Conservation (phyloP, 352 stramenopile genomes). For the Globisporangium nagaii region DNA sequence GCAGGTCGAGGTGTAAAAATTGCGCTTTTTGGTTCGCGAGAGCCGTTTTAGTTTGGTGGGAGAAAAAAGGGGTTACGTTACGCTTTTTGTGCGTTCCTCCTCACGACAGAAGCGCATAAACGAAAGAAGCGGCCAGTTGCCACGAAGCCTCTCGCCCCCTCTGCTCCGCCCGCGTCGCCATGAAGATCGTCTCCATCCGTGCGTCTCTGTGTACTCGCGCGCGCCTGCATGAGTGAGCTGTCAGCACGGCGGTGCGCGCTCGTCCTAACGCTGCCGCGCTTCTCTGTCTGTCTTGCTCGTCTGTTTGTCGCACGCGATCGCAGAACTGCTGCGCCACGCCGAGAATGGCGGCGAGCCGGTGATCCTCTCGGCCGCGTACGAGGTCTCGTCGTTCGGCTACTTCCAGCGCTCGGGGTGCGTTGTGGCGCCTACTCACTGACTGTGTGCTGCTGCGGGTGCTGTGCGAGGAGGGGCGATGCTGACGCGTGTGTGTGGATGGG, state of each 20-base stretch:
- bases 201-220: conserved; percentile 13
- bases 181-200: conserved; percentile 88
- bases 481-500: neutral
- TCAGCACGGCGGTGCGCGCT: no score
- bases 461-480: no score
- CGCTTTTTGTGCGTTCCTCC: neutral
- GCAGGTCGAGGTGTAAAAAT: no score
- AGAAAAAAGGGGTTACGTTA: conserved; percentile 5
- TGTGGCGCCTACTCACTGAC: neutral
- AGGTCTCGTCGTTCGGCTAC: conserved; percentile 82
- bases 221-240: no score
- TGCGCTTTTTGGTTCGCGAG: no score
- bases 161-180: conserved; percentile 15
- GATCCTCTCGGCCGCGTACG: conserved; percentile 64
- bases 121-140: neutral
- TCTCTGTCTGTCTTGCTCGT: conserved; percentile 7
- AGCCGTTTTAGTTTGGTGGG: no score
- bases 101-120: neutral
- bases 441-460: no score
- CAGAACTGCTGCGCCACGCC: conserved; percentile 70
- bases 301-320: no score
- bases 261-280: neutral
- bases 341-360: conserved; percentile 47
- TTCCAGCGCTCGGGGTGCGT: conserved; percentile 80
- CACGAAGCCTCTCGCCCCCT: neutral